Evolutionary conservation across 306 rosid genomes (phyloP).

Genomic region (Medicago arabica): DNA sequence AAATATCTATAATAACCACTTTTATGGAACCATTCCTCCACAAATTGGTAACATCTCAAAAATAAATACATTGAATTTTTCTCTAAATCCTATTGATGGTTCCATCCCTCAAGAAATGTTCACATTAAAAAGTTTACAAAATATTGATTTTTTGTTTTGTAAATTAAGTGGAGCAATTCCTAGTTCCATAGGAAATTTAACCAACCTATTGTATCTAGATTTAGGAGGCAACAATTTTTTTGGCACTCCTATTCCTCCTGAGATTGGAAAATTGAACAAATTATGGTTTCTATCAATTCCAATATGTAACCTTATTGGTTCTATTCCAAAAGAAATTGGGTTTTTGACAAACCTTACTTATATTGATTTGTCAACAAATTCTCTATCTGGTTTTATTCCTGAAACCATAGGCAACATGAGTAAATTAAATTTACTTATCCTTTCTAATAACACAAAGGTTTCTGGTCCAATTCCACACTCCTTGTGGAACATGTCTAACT

Average conservation of each 20-base stretch:
- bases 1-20: conserved; percentile 10
- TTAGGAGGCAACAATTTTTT: not conserved
- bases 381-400: conserved; percentile 28
- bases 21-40: conserved; percentile 37
- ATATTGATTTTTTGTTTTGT: not conserved
- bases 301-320: not conserved
- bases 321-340: conserved; percentile 46
- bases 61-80: conserved; percentile 19
- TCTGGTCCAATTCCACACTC: conserved; percentile 45
- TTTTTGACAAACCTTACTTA: conserved; percentile 18
- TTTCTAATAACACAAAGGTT: conserved; percentile 20
- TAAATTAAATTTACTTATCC: not conserved
- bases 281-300: not conserved
- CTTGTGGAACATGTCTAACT: conserved; percentile 38
- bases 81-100: conserved; percentile 10
- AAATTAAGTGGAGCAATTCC: conserved; percentile 13
- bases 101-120: conserved; percentile 35
- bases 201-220: conserved; percentile 22
- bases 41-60: conserved; percentile 39
- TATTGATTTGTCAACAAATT: conserved; percentile 15
- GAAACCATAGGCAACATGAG: conserved; percentile 40
- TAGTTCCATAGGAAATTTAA: conserved; percentile 18
- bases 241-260: conserved; percentile 15
- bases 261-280: conserved; percentile 36
- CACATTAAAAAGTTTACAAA: conserved; percentile 14